Evolutionary conservation across 768 basidiomycete species (phyloP), one percentile per base, ranked within the genome.

Genomic region (Dictyophora rubrovolvata): DNA sequence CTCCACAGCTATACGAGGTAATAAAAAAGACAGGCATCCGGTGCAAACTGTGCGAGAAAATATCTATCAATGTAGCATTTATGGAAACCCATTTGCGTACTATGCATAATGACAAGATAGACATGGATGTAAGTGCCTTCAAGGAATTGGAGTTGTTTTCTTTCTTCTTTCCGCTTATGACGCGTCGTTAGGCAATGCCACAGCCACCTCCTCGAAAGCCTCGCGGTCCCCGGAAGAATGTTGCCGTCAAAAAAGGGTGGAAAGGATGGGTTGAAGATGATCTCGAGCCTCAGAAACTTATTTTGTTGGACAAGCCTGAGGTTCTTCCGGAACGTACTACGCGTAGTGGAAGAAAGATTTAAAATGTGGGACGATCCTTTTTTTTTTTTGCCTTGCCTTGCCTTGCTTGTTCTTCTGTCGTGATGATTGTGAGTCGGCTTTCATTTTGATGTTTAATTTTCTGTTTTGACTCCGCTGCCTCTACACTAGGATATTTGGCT

Each of bases 251-350:
- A 72, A 91, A 91, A 70, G 89, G 89, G 16, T 91, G 89, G 89
- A 91, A 91, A 74, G 89, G 89, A 36, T 91, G 89, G 89, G 86
- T 91, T 20, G 89, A 89, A 33, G 63, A 63, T 7, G 62, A 62
- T n/a, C 50, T 59, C 55, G 86, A 88, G 18, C 89, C 87, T 14
- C 80, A 84, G 66, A 90, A 89, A 69, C 73, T 91, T 54, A 91
- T 91, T 71, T 89, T 90, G 66, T 77, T 90, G 61, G 89, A 91
- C 68, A 77, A 78, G 34, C 85, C 83, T 1, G 80, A 83, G 23
- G 73, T 86, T 10, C 76, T 91, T 10, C 81, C 80, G 61, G 88
- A 90, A 72, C 74, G 89, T 60, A 79, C 84, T 61, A 87, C 87
- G n/a, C 75, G 89, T 60, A 90, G 88, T 64, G 89, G 89, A 12